Evolutionary conservation across 2,329 filamentous ascomycete species (phyloP).

Genomic region (Aspergillus flavus): DNA sequence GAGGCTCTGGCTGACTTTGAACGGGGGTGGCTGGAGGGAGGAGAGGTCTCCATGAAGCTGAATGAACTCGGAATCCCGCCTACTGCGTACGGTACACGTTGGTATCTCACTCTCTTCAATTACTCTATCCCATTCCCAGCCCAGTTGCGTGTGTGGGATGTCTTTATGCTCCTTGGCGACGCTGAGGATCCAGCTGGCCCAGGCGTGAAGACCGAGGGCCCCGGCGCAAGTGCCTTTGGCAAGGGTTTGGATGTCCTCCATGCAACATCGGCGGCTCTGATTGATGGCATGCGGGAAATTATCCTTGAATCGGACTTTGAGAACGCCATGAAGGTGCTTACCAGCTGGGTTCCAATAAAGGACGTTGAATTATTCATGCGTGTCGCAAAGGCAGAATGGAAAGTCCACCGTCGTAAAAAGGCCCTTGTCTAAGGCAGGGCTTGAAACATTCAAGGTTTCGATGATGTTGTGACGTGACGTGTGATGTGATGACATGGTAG

Average conservation of each 20-base stretch:
- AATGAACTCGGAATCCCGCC: constrained; percentile 77
- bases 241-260: constrained; percentile 84
- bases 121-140: constrained; percentile 92
- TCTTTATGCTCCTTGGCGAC: constrained; percentile 92
- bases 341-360: constrained; percentile 89
- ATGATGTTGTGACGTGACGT: not conserved
- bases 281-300: constrained; percentile 86
- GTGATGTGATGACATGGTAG: constrained; percentile 6
- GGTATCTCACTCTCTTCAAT: constrained; percentile 98
- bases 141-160: constrained; percentile 95
- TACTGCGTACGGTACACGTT: constrained; percentile 92
- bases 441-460: not conserved
- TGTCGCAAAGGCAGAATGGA: constrained; percentile 86
- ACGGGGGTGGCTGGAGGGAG: constrained; percentile 74
- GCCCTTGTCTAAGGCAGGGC: not conserved
- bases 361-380: constrained; percentile 94
- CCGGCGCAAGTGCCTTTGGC: constrained; percentile 48
- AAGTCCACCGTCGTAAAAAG: constrained; percentile 60
- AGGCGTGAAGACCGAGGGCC: constrained; percentile 23
- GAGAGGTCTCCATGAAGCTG: constrained; percentile 78
- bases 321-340: constrained; percentile 95
- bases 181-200: constrained; percentile 49
- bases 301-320: constrained; percentile 94
- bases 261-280: constrained; percentile 83
- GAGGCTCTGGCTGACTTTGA: constrained; percentile 83